These are phyloP conservation scores for Tubosaeta brunneosetosa DNA, from an alignment of 768 basidiomycete species.

Conservation along the genomic window DNA sequence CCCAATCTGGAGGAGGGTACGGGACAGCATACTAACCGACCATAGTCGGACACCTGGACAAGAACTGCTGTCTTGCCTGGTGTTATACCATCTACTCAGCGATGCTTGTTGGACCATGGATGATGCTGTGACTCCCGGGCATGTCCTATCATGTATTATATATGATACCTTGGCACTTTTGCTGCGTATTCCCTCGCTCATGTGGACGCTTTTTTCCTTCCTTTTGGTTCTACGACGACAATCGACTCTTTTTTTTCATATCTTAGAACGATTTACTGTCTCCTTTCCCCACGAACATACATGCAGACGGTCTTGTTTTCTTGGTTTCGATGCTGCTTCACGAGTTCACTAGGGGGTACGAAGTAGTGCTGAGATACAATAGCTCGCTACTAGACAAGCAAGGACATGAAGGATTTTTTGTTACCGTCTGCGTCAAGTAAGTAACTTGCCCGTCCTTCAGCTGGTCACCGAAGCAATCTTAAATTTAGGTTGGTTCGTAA, in stretches of 20 bases:
- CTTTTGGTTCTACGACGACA: not conserved
- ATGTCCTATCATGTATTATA: conserved; percentile 1
- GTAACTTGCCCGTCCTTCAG: too few species aligned
- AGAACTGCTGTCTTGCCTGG: conserved; percentile 1
- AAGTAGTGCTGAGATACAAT: not conserved
- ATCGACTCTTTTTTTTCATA: not conserved
- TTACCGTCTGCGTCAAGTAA: too few species aligned
- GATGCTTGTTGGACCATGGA: conserved; percentile 11
- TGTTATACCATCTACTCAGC: not conserved
- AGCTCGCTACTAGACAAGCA: not conserved
- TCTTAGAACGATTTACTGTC: conserved; percentile 6
- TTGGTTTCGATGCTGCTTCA: not conserved
- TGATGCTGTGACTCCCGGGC: conserved; percentile 1
- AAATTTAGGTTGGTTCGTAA: too few species aligned
- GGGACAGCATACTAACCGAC: conserved; percentile 11
- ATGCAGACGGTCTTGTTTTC: not conserved
- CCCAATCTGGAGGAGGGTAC: conserved; percentile 35
- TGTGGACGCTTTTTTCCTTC: conserved; percentile 2
- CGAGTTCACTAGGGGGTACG: not conserved
- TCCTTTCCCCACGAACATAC: not conserved
- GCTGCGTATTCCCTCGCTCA: conserved; percentile 8
- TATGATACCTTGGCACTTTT: conserved; percentile 6
- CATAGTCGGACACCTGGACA: conserved; percentile 2
- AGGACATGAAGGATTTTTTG: too few species aligned
- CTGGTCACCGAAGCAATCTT: too few species aligned